Percentiles rank a stretch among this genome's conserved stretches.
Evolutionary conservation across 768 basidiomycete species (phyloP).

Genomic region (Tremella yokohamensis): DNA sequence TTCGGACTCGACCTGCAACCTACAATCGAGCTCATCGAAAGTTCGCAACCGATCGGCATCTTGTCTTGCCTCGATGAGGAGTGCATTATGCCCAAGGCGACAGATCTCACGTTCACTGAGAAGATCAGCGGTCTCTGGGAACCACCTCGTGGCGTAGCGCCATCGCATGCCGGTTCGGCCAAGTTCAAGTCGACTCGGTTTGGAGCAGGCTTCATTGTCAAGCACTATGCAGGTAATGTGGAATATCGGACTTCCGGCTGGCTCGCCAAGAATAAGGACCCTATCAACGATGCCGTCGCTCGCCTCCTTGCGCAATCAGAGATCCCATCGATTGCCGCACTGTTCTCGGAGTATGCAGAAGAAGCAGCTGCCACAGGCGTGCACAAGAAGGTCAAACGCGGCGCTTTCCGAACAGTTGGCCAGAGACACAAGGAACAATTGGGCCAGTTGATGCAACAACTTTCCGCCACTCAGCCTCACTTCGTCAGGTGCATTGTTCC

Average conservation of each 20-base stretch:
- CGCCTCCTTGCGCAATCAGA: constrained; percentile 77
- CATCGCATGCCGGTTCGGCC: constrained; percentile 65
- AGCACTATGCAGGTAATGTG: constrained; percentile 94
- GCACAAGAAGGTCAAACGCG: constrained; percentile 67
- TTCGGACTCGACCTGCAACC: constrained; percentile 96
- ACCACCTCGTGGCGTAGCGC: constrained; percentile 52
- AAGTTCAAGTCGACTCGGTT: constrained; percentile 87
- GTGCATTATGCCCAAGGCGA: constrained; percentile 99
- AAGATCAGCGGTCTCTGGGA: constrained; percentile 82
- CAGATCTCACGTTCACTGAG: constrained; percentile 87
- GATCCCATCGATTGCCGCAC: constrained; percentile 71
- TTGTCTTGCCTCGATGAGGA: constrained; percentile 93
- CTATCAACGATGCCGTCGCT: constrained; percentile 90
- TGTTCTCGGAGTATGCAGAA: constrained; percentile 80
- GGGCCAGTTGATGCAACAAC: constrained; percentile 80
- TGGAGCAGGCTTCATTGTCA: constrained; percentile 88
- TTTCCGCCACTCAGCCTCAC: constrained; percentile 92
- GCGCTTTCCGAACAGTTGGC: constrained; percentile 91
- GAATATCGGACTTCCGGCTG: constrained; percentile 94
- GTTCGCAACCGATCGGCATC: constrained; percentile 74
- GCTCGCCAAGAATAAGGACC: constrained; percentile 99
- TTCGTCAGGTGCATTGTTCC: constrained; percentile 98
- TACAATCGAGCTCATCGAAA: constrained; percentile 96
- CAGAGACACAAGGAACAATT: constrained; percentile 97
- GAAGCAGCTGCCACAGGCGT: constrained; percentile 44